Evolutionary conservation across 2,329 filamentous ascomycete genomes (phyloP).

Genomic region (Tothia fuscella): DNA sequence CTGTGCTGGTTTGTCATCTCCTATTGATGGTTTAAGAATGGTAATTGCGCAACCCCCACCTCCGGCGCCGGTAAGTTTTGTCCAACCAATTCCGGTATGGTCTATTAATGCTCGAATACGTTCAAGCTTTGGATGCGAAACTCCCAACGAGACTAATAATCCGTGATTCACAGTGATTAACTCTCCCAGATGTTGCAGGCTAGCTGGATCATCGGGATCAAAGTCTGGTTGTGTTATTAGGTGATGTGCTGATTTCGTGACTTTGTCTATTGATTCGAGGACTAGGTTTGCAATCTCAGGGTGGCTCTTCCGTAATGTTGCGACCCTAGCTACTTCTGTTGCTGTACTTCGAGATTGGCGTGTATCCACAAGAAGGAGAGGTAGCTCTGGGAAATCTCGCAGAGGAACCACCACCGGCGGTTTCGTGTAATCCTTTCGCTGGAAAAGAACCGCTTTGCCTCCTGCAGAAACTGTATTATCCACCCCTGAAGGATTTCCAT

Average conservation of each 20-base stretch:
- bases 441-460: constrained; percentile 88
- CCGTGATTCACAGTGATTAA: constrained; percentile 92
- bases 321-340: constrained; percentile 79
- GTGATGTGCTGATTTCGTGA: constrained; percentile 47
- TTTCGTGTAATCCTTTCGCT: constrained; percentile 63
- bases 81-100: constrained; percentile 84
- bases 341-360: constrained; percentile 76
- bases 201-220: constrained; percentile 49
- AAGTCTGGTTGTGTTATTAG: constrained; percentile 51
- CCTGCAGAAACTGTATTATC: constrained; percentile 94
- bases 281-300: constrained; percentile 69
- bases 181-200: constrained; percentile 66
- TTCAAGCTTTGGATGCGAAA: constrained; percentile 88
- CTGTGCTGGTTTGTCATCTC: constrained; percentile 13
- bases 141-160: constrained; percentile 76
- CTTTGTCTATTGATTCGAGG: constrained; percentile 71
- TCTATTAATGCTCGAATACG: constrained; percentile 76
- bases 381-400: constrained; percentile 83
- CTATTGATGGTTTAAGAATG: constrained; percentile 55
- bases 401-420: constrained; percentile 67
- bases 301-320: constrained; percentile 55
- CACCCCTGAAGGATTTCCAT: constrained; percentile 90
- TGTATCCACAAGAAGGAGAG: constrained; percentile 81
- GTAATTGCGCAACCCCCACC: constrained; percentile 95
- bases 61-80: constrained; percentile 90